Base-by-base conservation (phyloP, 73 alveolate species). In the Paramecium primaurelia region DNA sequence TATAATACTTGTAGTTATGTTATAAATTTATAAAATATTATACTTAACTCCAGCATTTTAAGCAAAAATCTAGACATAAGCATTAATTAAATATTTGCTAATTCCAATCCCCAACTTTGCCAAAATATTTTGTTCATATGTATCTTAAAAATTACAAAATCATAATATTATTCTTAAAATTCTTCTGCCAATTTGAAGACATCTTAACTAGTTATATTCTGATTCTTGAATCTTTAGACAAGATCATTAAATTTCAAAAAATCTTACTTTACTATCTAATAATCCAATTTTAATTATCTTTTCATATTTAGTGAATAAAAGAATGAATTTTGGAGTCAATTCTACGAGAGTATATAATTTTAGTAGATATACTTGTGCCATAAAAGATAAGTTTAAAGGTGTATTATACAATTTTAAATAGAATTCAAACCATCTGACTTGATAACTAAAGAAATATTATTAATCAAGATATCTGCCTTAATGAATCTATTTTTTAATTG, bases 401-500 rank as follows among this genome's bases (percentile, higher is more conserved):
- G 83, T 77, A 86, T 90, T 85, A 59, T 36, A 92, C 92, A 60
- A 92, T 38, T 71, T 94, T 84, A 6, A 77, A 22, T 22, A 0
- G 25, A 26, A 69, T 92, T 93, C 59, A 69, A 86, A 20, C 59
- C 86, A 77, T 93, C 92, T 47, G 92, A 84, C 49, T 93, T 92
- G 34, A 93, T 64, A 7, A 94, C 95, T 42, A 88, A 68, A 25
- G 96, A 95, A 20, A 96, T 95, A 93, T 95, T 95, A 64, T 95
- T 95, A 3, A 93, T 83, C 75, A 95, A 90, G 83, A 91, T 86
- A 71, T 95, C 97, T 0, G 92, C 94, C 34, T 77, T 47, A 16
- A 75, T 77, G 59, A 86, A 95, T 44, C 69, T 77, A 28, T 26
- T 22, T 51, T 38, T 54, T 2, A 93, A 77, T 88, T 93, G 85